A percentile compares a stretch with the other conserved stretches of the same genome.
Conservation (phyloP, 129 eudicot genomes). For the Chrysanthemum makinoi region DNA sequence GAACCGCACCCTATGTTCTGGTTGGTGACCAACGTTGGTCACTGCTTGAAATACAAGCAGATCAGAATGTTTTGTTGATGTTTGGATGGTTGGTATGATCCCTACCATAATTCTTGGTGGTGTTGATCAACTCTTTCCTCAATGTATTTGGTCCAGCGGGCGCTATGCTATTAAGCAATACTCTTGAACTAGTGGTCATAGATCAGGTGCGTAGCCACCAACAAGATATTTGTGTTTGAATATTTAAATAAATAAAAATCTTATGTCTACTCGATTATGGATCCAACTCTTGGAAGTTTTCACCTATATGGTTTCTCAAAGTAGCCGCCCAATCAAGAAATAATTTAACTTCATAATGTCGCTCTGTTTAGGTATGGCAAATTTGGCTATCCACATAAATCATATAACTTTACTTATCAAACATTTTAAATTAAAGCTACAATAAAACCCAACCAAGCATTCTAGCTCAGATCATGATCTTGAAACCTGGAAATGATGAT, state of each 20-base stretch:
- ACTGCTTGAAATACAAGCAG: background rate
- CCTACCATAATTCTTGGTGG: conserved; percentile 17
- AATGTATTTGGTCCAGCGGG: conserved; percentile 6
- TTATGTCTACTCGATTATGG: background rate
- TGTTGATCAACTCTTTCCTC: conserved; percentile 17
- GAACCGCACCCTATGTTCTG: background rate
- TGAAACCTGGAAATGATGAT: too few species aligned
- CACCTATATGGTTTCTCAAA: too few species aligned
- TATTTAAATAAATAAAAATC: background rate
- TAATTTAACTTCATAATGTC: too few species aligned
- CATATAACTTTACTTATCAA: too few species aligned
- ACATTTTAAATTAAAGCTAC: too few species aligned
- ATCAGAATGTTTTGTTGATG: background rate
- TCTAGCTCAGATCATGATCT: too few species aligned
- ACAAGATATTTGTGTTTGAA: background rate
- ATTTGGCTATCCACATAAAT: too few species aligned
- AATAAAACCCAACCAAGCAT: too few species aligned
- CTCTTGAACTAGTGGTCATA: background rate
- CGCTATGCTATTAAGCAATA: conserved; percentile 7
- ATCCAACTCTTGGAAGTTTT: background rate
- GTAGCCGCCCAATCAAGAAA: too few species aligned
- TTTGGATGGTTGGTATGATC: conserved; percentile 22
- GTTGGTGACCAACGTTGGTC: conserved; percentile 14
- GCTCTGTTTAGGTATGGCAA: too few species aligned
- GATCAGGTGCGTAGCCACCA: background rate